These are phyloP conservation scores for Pseudogymnoascus sp. DNA, from an alignment of 2,329 filamentous ascomycete species.

Conservation along the genomic window DNA sequence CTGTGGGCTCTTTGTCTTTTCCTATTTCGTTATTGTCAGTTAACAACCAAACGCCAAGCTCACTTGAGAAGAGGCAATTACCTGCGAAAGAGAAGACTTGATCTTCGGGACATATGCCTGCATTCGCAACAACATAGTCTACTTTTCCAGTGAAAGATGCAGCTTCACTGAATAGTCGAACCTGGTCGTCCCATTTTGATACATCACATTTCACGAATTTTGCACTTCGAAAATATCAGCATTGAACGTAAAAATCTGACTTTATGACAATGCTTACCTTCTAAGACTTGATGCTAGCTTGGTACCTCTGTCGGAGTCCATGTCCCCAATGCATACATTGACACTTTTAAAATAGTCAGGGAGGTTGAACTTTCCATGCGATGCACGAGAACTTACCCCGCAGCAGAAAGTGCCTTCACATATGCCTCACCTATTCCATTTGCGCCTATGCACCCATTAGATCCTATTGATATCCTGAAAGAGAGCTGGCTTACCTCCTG, in stretches of 20 bases:
- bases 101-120: constrained; percentile 27
- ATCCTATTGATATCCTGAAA: neutral
- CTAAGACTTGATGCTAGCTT: constrained; percentile 15
- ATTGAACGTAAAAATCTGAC: neutral
- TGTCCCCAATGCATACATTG: constrained; percentile 21
- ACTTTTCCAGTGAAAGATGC: constrained; percentile 23
- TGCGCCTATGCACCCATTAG: constrained; percentile 18
- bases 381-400: constrained; percentile 16
- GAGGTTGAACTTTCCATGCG: neutral
- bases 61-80: constrained; percentile 15
- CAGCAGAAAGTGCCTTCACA: constrained; percentile 23
- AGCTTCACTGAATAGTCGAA: constrained; percentile 25
- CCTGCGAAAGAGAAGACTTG: constrained; percentile 16
- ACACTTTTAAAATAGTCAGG: constrained; percentile 9
- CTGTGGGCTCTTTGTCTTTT: constrained; percentile 19
- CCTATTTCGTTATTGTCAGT: constrained; percentile 9
- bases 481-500: constrained; percentile 18
- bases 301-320: constrained; percentile 17
- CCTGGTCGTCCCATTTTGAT: constrained; percentile 28
- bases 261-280: constrained; percentile 1
- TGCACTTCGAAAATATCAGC: constrained; percentile 9
- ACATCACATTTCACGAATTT: constrained; percentile 29
- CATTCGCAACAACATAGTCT: constrained; percentile 29
- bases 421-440: constrained; percentile 29
- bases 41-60: constrained; percentile 13